A percentile compares a stretch with the other conserved stretches of the same genome.
Evolutionary conservation across 2,329 filamentous ascomycete genomes (phyloP).

Genomic region (Ambrosiella cleistominuta): DNA sequence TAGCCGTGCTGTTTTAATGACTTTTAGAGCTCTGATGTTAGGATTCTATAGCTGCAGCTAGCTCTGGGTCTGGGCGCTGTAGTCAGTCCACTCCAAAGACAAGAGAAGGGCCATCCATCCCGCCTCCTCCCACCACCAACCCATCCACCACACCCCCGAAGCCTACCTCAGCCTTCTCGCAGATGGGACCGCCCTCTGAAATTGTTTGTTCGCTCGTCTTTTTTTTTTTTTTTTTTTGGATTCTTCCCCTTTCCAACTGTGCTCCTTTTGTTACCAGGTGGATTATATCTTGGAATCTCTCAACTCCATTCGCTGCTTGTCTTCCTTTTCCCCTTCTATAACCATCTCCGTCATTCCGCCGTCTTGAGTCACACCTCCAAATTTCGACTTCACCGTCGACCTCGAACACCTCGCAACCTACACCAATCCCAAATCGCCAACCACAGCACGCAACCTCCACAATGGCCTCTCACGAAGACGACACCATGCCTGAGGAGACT

Average conservation of each 20-base stretch:
- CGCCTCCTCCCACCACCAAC: constrained; percentile 3
- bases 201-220: background rate
- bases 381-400: background rate
- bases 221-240: constrained; percentile 1
- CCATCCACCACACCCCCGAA: background rate
- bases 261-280: constrained; percentile 1
- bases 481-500: constrained; percentile 72
- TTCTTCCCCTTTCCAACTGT: background rate
- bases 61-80: background rate
- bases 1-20: background rate
- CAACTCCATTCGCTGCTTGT: background rate
- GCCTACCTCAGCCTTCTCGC: constrained; percentile 6
- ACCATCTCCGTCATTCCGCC: background rate
- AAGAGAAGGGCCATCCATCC: constrained; percentile 1
- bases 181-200: background rate
- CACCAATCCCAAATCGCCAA: constrained; percentile 1
- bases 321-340: background rate
- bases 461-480: constrained; percentile 59
- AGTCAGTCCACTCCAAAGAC: background rate
- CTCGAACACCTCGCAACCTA: constrained; percentile 9
- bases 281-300: background rate
- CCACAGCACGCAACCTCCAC: constrained; percentile 17
- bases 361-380: background rate
- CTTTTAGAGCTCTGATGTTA: background rate
- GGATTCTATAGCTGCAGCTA: background rate